Percentiles rank a stretch among this genome's conserved stretches.
These are phyloP conservation scores for Penicillium digitatum DNA, from an alignment of 2,329 filamentous ascomycete species.

Conservation along the genomic window DNA sequence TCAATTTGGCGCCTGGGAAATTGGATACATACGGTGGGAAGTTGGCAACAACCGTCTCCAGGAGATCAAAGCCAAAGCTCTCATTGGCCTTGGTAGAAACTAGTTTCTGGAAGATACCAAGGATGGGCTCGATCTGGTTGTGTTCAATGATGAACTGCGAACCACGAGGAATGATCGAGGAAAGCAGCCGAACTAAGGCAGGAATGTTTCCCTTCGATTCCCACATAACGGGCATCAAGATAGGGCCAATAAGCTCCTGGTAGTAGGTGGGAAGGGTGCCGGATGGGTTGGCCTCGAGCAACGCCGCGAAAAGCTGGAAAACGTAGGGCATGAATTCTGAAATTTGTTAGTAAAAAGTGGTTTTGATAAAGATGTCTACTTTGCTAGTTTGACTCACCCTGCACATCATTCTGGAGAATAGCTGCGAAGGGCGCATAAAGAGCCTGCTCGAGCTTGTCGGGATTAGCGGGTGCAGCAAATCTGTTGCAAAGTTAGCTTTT, in stretches of 20 bases:
- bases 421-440: slow-evolving; percentile 79
- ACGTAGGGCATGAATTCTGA: slow-evolving; percentile 92
- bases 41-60: slow-evolving; percentile 72
- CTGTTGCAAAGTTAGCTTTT: slow-evolving; percentile 27
- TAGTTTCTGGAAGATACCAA: slow-evolving; percentile 95
- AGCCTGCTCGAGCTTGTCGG: slow-evolving; percentile 70
- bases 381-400: slow-evolving; percentile 51
- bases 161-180: slow-evolving; percentile 76
- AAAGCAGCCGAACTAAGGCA: slow-evolving; percentile 77
- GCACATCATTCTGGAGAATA: slow-evolving; percentile 76
- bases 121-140: slow-evolving; percentile 78
- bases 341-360: slow-evolving; percentile 29
- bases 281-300: slow-evolving; percentile 79
- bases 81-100: slow-evolving; percentile 79
- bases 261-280: slow-evolving; percentile 77
- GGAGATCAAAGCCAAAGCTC: slow-evolving; percentile 78
- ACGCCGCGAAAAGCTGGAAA: slow-evolving; percentile 88
- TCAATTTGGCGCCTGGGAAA: background rate
- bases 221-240: slow-evolving; percentile 81
- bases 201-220: slow-evolving; percentile 90
- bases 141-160: slow-evolving; percentile 67
- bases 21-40: slow-evolving; percentile 62
- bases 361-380: background rate
- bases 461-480: slow-evolving; percentile 65
- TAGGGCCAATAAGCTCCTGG: slow-evolving; percentile 69